phyloP scores from a whole-genome alignment of 2,329 filamentous ascomycete genomes.

The Fusarium decemcellulare region DNA sequence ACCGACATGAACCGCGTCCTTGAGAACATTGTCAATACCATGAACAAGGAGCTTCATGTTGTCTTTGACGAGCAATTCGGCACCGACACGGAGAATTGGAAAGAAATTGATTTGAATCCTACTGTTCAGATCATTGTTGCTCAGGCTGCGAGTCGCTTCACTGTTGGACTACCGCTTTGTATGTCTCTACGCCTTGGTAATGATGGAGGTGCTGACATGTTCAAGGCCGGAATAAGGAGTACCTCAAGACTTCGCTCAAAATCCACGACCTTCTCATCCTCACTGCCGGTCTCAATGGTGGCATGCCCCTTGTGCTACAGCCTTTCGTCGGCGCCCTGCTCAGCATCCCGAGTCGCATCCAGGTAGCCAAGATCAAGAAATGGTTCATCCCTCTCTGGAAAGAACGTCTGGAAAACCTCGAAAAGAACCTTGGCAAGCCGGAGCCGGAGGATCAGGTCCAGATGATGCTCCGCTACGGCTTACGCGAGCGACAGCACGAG shows the following conservation, averaged over 20 bases:
- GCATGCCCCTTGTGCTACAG: slow-evolving; percentile 49
- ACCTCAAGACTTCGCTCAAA: slow-evolving; percentile 47
- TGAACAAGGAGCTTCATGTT: slow-evolving; percentile 53
- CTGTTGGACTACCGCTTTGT: slow-evolving; percentile 52
- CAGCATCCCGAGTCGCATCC: slow-evolving; percentile 37
- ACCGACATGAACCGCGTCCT: slow-evolving; percentile 52
- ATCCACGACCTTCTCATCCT: slow-evolving; percentile 52
- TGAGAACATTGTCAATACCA: slow-evolving; percentile 50
- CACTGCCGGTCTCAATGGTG: slow-evolving; percentile 51
- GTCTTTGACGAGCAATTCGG: slow-evolving; percentile 55
- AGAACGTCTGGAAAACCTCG: slow-evolving; percentile 26
- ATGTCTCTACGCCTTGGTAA: neutral
- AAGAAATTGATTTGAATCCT: slow-evolving; percentile 49
- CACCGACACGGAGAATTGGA: slow-evolving; percentile 51
- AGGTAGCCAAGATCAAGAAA: slow-evolving; percentile 45
- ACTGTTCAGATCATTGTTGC: slow-evolving; percentile 48
- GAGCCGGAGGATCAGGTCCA: slow-evolving; percentile 57
- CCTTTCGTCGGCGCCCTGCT: slow-evolving; percentile 50
- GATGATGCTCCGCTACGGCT: slow-evolving; percentile 57
- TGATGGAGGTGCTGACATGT: neutral
- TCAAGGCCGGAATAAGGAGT: slow-evolving; percentile 52
- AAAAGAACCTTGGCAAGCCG: slow-evolving; percentile 18
- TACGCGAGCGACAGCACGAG: slow-evolving; percentile 56
- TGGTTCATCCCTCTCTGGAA: slow-evolving; percentile 44
- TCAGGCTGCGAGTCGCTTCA: slow-evolving; percentile 51